A percentile compares a stretch with the other conserved stretches of the same genome.
phyloP scores from a whole-genome alignment of 345 rosid species.

The Bruguiera parviflora region DNA sequence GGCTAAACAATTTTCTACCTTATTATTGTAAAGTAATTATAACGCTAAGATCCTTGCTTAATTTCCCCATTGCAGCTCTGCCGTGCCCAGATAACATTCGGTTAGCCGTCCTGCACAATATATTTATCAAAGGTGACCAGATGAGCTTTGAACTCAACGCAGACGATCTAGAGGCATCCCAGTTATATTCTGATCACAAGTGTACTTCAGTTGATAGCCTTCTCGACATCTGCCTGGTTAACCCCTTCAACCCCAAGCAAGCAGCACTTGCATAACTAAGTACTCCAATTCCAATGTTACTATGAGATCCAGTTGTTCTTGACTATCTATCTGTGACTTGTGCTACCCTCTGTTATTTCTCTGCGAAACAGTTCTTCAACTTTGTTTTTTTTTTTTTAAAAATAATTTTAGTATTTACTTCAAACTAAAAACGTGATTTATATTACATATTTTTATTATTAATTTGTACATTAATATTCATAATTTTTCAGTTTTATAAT shows the following conservation, averaged over 20 bases:
- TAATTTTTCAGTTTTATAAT: no score
- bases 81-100: constrained; percentile 31
- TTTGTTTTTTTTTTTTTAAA: no score
- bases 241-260: constrained; percentile 24
- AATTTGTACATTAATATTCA: no score
- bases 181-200: constrained; percentile 31
- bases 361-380: no score
- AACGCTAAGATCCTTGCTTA: no score
- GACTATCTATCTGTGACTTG: no score
- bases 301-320: no score
- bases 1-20: no score
- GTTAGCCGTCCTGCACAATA: constrained; percentile 31
- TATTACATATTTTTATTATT: no score
- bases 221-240: constrained; percentile 28
- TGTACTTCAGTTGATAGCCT: constrained; percentile 32
- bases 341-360: constrained; percentile 9
- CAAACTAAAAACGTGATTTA: no score
- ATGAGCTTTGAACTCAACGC: constrained; percentile 28
- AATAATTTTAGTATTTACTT: no score
- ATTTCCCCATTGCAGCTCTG: constrained; percentile 11
- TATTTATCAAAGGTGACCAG: constrained; percentile 42
- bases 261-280: constrained; percentile 24
- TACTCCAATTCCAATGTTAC: background rate
- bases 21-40: no score
- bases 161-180: constrained; percentile 38